Evolutionary conservation across 257 asterid species (phyloP).

Genomic region (Thymus quinquecostatus): DNA sequence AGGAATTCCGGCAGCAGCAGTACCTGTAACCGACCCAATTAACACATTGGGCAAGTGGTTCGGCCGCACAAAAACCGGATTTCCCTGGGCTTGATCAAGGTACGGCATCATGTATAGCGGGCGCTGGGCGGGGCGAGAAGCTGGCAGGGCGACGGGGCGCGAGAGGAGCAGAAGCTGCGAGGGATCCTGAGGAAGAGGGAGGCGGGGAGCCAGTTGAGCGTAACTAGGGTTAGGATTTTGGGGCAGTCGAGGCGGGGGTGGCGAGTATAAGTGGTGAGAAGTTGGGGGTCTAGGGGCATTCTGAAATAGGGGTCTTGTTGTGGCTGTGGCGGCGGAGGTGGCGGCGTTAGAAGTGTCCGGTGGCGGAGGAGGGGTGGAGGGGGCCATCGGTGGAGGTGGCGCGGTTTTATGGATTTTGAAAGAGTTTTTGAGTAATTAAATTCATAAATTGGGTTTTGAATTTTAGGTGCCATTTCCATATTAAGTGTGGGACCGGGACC

Average conservation of each 20-base stretch:
- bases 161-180: slow-evolving; percentile 52
- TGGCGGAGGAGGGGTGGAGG: slow-evolving; percentile 65
- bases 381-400: slow-evolving; percentile 51
- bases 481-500: too few species aligned
- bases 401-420: slow-evolving; percentile 36
- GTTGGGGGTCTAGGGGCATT: slow-evolving; percentile 44
- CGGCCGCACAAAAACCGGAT: slow-evolving; percentile 45
- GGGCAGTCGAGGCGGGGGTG: slow-evolving; percentile 48
- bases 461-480: neutral
- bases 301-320: slow-evolving; percentile 42
- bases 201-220: slow-evolving; percentile 59
- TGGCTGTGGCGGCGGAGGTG: slow-evolving; percentile 29
- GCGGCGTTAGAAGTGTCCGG: slow-evolving; percentile 40
- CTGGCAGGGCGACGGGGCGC: slow-evolving; percentile 46
- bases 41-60: slow-evolving; percentile 48
- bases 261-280: slow-evolving; percentile 45
- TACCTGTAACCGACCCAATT: slow-evolving; percentile 38
- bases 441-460: slow-evolving; percentile 17
- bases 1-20: slow-evolving; percentile 49
- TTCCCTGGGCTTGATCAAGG: slow-evolving; percentile 54
- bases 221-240: slow-evolving; percentile 61
- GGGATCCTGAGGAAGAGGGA: slow-evolving; percentile 47
- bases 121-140: slow-evolving; percentile 44
- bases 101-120: slow-evolving; percentile 57
- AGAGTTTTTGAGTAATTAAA: neutral